Evolutionary conservation across 192 early-diverging fungal genomes (phyloP).

Genomic region (Podila epigama): DNA sequence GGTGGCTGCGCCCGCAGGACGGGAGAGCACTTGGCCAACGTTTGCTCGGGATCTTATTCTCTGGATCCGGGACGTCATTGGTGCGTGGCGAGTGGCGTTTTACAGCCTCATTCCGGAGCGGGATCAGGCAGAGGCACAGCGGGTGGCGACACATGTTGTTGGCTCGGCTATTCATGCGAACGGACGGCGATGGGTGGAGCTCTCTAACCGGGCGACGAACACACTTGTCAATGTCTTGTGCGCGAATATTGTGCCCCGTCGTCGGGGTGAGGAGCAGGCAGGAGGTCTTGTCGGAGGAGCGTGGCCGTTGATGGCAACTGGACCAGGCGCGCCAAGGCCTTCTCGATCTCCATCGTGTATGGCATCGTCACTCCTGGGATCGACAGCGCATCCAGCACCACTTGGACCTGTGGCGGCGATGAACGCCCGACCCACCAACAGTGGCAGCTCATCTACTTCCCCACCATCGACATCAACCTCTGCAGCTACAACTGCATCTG

Average conservation of each 20-base stretch:
- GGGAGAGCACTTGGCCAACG: slow-evolving; percentile 42
- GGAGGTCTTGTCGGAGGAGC: slow-evolving; percentile 48
- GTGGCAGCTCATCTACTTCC: background rate
- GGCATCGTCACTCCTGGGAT: slow-evolving; percentile 39
- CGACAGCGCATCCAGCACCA: slow-evolving; percentile 39
- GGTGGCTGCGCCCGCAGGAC: slow-evolving; percentile 27
- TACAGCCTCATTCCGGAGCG: slow-evolving; percentile 40
- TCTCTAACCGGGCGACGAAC: slow-evolving; percentile 45
- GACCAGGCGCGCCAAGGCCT: slow-evolving; percentile 15
- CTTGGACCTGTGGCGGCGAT: slow-evolving; percentile 20
- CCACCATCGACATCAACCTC: background rate
- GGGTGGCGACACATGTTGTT: slow-evolving; percentile 47
- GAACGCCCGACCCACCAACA: no score
- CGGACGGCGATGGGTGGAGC: slow-evolving; percentile 42
- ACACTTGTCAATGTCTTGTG: slow-evolving; percentile 46
- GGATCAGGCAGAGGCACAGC: slow-evolving; percentile 40
- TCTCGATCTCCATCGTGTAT: slow-evolving; percentile 14
- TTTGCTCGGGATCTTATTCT: slow-evolving; percentile 48
- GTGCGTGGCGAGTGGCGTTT: slow-evolving; percentile 46
- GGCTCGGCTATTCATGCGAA: slow-evolving; percentile 42
- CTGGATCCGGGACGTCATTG: slow-evolving; percentile 50
- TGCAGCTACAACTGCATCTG: background rate
- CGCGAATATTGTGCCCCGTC: slow-evolving; percentile 39
- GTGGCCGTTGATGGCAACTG: slow-evolving; percentile 47
- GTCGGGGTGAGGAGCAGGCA: slow-evolving; percentile 32